Evolutionary conservation across 2,329 filamentous ascomycete genomes (phyloP).

Genomic region (Penicillium sp.): DNA sequence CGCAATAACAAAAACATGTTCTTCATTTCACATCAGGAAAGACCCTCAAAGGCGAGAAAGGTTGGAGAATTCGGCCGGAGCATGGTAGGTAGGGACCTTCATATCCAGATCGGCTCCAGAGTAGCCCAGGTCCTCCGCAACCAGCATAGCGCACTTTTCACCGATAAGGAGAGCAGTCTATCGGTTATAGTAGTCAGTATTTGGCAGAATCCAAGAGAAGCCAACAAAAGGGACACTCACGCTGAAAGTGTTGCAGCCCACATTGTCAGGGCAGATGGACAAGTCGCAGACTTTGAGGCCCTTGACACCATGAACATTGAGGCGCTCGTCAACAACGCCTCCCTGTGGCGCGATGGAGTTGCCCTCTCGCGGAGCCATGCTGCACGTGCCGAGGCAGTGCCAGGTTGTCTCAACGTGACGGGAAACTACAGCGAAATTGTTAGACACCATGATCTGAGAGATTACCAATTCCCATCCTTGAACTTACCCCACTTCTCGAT

Average conservation of each 20-base stretch:
- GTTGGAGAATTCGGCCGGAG: constrained; percentile 40
- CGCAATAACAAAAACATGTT: neutral
- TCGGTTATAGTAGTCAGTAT: neutral
- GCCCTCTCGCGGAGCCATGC: constrained; percentile 71
- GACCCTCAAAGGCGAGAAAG: constrained; percentile 28
- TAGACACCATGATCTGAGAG: neutral
- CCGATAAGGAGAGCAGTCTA: constrained; percentile 71
- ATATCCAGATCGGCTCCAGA: constrained; percentile 70
- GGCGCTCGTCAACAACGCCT: constrained; percentile 71
- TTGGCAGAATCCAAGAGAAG: accelerated
- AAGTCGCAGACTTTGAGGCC: constrained; percentile 75
- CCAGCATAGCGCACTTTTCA: constrained; percentile 69
- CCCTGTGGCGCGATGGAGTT: constrained; percentile 75
- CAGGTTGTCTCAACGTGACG: constrained; percentile 74
- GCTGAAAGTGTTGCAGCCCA: constrained; percentile 64
- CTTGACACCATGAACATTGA: constrained; percentile 75
- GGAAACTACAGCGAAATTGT: constrained; percentile 47
- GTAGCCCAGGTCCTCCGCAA: constrained; percentile 72
- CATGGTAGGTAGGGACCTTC: constrained; percentile 66
- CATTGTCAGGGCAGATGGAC: constrained; percentile 74
- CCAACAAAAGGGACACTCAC: constrained; percentile 20
- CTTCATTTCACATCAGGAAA: neutral
- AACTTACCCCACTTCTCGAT: constrained; percentile 60
- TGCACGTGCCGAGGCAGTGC: constrained; percentile 67
- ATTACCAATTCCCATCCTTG: neutral